Percentiles rank a stretch among this genome's conserved stretches.
Conservation (phyloP, 306 rosid species). For the Glycine tomentella region DNA sequence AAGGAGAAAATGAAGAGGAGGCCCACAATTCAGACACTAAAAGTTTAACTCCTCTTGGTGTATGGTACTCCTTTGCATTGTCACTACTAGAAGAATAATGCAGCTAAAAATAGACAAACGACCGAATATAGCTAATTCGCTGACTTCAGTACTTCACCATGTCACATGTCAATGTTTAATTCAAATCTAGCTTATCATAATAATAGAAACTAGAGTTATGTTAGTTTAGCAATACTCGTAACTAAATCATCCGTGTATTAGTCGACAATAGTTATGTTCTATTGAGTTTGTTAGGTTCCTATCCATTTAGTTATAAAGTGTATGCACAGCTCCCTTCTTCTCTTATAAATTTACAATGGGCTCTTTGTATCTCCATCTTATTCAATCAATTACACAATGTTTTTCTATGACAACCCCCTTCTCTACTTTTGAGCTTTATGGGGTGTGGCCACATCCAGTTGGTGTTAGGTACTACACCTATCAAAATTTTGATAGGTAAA, state of each 20-base stretch:
- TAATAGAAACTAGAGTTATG: background rate
- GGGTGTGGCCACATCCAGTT: background rate
- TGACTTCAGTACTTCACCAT: background rate
- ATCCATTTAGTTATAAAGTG: background rate
- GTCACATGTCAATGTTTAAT: background rate
- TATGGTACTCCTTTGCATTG: background rate
- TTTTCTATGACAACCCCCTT: background rate
- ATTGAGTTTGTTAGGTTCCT: background rate
- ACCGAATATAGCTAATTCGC: background rate
- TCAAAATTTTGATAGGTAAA: background rate
- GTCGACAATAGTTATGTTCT: background rate
- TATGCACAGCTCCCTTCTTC: too few species aligned
- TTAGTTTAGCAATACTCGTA: background rate
- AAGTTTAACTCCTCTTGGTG: constrained; percentile 10
- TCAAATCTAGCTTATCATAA: constrained; percentile 13
- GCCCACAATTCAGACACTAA: background rate
- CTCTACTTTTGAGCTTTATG: background rate
- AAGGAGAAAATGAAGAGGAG: background rate
- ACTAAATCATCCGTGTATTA: background rate
- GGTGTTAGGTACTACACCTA: background rate
- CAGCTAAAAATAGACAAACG: background rate
- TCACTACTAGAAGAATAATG: background rate
- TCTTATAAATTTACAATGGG: background rate
- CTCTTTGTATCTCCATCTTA: background rate
- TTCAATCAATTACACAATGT: background rate